Percentiles rank a stretch among this genome's conserved stretches.
Evolutionary conservation across 768 basidiomycete species (phyloP).

Genomic region (Rhodotorula diobovata): DNA sequence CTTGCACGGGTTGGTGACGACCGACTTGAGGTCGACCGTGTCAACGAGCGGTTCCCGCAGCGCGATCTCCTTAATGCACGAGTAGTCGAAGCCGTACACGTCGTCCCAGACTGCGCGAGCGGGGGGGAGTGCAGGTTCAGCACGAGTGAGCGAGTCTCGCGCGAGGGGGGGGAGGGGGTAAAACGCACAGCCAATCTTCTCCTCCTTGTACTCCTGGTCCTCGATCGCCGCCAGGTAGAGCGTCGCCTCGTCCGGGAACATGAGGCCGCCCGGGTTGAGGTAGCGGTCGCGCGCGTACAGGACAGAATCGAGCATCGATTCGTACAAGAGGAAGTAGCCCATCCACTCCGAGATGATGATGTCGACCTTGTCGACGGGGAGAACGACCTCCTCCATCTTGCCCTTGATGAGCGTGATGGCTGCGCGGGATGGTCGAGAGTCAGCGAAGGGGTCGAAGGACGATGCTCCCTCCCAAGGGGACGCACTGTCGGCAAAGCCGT

Average conservation of each 20-base stretch:
- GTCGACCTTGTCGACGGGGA: slow-evolving; percentile 87
- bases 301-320: slow-evolving; percentile 99
- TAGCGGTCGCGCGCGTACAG: slow-evolving; percentile 94
- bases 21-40: slow-evolving; percentile 94
- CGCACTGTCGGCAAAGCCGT: slow-evolving; percentile 78
- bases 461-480: no score
- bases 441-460: slow-evolving; percentile 20
- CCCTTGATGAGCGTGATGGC: slow-evolving; percentile 91
- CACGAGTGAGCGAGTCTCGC: background rate
- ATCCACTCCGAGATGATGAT: slow-evolving; percentile 99
- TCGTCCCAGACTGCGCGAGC: slow-evolving; percentile 86
- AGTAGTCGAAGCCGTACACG: slow-evolving; percentile 98
- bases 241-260: slow-evolving; percentile 92
- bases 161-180: background rate
- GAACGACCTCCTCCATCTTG: slow-evolving; percentile 86
- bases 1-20: slow-evolving; percentile 84
- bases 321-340: slow-evolving; percentile 97
- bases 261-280: slow-evolving; percentile 76
- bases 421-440: slow-evolving; percentile 49
- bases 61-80: slow-evolving; percentile 98
- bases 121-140: background rate
- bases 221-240: slow-evolving; percentile 95
- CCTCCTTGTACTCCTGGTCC: slow-evolving; percentile 98
- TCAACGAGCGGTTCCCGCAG: slow-evolving; percentile 93
- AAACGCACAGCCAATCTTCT: slow-evolving; percentile 94